Evolutionary conservation across 1,284 basidiomycete genomes (phyloP).

Genomic region (Puccinia horiana): DNA sequence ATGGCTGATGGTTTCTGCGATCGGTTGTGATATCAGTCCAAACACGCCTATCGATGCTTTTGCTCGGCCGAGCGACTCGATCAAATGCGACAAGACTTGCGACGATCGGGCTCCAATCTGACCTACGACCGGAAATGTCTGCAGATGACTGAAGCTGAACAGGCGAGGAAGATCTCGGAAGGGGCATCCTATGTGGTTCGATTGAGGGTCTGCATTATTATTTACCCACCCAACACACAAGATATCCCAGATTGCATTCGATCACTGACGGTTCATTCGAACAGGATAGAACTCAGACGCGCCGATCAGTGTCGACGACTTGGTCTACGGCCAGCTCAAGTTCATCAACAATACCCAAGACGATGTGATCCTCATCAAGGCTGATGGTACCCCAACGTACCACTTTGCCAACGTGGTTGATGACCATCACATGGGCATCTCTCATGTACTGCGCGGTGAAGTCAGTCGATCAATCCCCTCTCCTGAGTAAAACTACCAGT

Average conservation of each 20-base stretch:
- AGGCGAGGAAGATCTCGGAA: conserved; percentile 69
- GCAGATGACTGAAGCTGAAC: conserved; percentile 81
- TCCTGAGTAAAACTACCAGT: background rate
- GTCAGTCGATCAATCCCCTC: conserved; percentile 60
- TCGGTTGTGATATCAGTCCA: conserved; percentile 64
- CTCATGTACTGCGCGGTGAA: conserved; percentile 92
- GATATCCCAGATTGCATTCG: background rate
- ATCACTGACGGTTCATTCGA: conserved; percentile 60
- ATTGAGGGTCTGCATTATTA: conserved; percentile 69
- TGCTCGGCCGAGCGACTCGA: conserved; percentile 73
- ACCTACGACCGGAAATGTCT: conserved; percentile 84
- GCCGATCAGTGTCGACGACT: conserved; percentile 17
- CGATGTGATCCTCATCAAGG: conserved; percentile 89
- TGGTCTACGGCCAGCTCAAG: conserved; percentile 68
- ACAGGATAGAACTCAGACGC: conserved; percentile 66
- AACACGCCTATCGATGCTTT: conserved; percentile 92
- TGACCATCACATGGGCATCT: conserved; percentile 92
- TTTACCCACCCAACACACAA: conserved; percentile 17
- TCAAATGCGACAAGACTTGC: conserved; percentile 69
- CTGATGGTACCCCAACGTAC: conserved; percentile 91
- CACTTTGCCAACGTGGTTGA: conserved; percentile 95
- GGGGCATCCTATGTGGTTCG: conserved; percentile 81
- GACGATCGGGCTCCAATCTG: conserved; percentile 70
- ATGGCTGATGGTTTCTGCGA: background rate
- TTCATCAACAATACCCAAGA: conserved; percentile 66